A percentile compares a stretch with the other conserved stretches of the same genome.
phyloP scores from a whole-genome alignment of 2,329 filamentous ascomycete species.

The Nothopassalora personata region DNA sequence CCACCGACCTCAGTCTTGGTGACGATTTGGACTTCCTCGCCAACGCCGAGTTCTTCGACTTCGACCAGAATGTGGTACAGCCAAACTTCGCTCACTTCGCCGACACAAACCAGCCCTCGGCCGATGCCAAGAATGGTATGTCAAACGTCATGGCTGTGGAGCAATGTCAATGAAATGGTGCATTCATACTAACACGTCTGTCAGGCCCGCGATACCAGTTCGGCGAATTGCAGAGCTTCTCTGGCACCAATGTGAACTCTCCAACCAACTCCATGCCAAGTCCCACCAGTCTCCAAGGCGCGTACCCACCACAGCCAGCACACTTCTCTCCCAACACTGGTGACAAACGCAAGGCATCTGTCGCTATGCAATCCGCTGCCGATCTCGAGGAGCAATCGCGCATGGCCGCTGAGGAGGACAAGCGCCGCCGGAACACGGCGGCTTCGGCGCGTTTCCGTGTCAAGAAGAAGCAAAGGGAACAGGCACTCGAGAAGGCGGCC shows the following conservation, averaged over 20 bases:
- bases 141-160: not conserved
- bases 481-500: conserved; percentile 47
- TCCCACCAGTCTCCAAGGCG: conserved; percentile 26
- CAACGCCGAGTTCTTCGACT: conserved; percentile 59
- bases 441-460: conserved; percentile 50
- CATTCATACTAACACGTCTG: conserved; percentile 7
- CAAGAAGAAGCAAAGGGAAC: conserved; percentile 53
- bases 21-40: conserved; percentile 52
- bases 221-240: conserved; percentile 42
- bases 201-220: conserved; percentile 40
- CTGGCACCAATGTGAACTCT: conserved; percentile 19
- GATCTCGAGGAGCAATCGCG: conserved; percentile 44
- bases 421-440: conserved; percentile 50
- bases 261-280: conserved; percentile 24
- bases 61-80: conserved; percentile 46
- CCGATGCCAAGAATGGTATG: conserved; percentile 15
- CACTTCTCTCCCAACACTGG: conserved; percentile 25
- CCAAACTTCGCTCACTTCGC: conserved; percentile 13
- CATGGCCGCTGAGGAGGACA: conserved; percentile 48
- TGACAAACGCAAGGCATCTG: conserved; percentile 46
- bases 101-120: conserved; percentile 3
- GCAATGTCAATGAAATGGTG: not conserved
- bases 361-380: conserved; percentile 29
- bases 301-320: conserved; percentile 25
- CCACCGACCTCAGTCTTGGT: conserved; percentile 52